Base-by-base conservation (phyloP, 805 yeast species). In the Debaryomyces tyrocola region DNA sequence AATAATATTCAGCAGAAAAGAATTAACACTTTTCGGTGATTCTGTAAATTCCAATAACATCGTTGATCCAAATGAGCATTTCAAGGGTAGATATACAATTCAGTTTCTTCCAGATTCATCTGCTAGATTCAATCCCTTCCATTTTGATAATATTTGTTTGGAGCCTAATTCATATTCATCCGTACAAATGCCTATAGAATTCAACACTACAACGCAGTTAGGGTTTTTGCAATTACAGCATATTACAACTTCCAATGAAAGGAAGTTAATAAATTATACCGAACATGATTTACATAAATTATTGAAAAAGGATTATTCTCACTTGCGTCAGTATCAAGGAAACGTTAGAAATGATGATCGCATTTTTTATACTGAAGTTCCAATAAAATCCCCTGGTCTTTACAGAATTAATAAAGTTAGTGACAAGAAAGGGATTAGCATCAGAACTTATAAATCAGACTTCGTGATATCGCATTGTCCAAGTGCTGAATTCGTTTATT, bases 41-140 rank as follows among this genome's bases (percentile, higher is more conserved):
- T 54, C 78, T 0, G 67, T 77, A 4, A 64, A 62, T 34, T 56
- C 77, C 4, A 60, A 66, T 17, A 56, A 59, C 28, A 59, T 74
- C 10, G 46, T 66, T 4, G 81, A 80, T 49, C 75, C 76, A 56
- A 70, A 79, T 18, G 60, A 79, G 2, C 95, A 90, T 63, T 86
- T 91, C 62, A 85, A 81, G 57, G 99, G 99, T 37, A 83, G 82
- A 37, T 87, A 88, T 58, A 87, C 91, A 0, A 85, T 94, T 50
- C 87, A 91, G 58, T 87, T 87, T 50, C 70, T 94, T 31, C 98
- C 99, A 0, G 97, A 92, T 65, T 86, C 95, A 37, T 85, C 95
- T 0, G 96, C 95, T 4, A 73, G 76, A 57, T 68, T 94, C 55
- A 90, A 91, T 52, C 97, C 97, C 2, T 79, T 82, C 55, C 79